Evolutionary conservation across 2,329 filamentous ascomycete species (phyloP).

Genomic region (Xylogone sp.): DNA sequence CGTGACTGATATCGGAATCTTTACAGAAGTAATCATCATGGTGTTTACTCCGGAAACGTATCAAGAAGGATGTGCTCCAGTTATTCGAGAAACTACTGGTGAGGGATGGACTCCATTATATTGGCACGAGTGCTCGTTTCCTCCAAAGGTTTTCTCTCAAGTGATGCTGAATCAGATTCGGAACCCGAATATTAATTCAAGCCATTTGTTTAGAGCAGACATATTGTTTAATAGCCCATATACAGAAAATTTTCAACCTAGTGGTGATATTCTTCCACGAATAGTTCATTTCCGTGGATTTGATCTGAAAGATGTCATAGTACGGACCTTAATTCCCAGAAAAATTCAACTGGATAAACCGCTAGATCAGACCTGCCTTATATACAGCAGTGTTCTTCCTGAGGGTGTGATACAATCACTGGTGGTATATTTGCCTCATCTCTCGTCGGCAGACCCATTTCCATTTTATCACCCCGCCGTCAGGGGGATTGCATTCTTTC

Average conservation of each 20-base stretch:
- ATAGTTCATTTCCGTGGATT: constrained; percentile 44
- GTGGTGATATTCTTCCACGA: constrained; percentile 27
- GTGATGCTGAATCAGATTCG: constrained; percentile 72
- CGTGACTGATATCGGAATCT: no score
- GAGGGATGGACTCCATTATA: constrained; percentile 51
- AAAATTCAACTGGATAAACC: constrained; percentile 73
- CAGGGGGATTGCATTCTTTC: constrained; percentile 69
- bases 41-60: constrained; percentile 32
- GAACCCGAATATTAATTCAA: constrained; percentile 78
- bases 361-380: constrained; percentile 78
- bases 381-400: constrained; percentile 45
- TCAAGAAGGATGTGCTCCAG: constrained; percentile 27
- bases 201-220: constrained; percentile 74
- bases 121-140: constrained; percentile 57
- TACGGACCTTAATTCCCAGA: constrained; percentile 76
- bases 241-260: constrained; percentile 26
- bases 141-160: constrained; percentile 56
- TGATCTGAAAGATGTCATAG: constrained; percentile 57
- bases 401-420: constrained; percentile 41
- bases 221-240: constrained; percentile 54
- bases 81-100: constrained; percentile 31
- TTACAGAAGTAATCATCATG: constrained; percentile 24
- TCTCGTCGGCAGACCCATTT: constrained; percentile 54
- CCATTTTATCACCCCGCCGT: constrained; percentile 89
- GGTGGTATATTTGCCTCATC: constrained; percentile 77